phyloP scores from a whole-genome alignment of 495 filamentous ascomycete genomes.

The Podospora bellae-mahoneyi region DNA sequence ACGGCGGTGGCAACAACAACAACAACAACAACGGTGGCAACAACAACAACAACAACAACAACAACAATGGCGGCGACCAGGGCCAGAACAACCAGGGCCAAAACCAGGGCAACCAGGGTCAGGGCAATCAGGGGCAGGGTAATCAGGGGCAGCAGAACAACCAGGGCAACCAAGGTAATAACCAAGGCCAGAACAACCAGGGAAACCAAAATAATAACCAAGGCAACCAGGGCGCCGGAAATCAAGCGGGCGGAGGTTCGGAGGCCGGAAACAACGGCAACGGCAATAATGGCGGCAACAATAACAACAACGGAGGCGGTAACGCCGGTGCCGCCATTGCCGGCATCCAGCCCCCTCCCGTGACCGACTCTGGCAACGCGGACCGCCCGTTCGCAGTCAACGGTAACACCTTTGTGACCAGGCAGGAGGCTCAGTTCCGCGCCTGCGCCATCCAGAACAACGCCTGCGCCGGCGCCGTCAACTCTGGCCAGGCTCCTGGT shows the following conservation, averaged over 20 bases:
- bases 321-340: slow-evolving; percentile 24
- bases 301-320: slow-evolving; percentile 2
- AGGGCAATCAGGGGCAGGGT: slow-evolving; percentile 13
- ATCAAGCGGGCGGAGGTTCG: neutral
- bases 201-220: slow-evolving; percentile 15
- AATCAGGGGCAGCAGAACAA: slow-evolving; percentile 17
- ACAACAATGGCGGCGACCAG: slow-evolving; percentile 1
- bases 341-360: slow-evolving; percentile 35
- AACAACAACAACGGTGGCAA: slow-evolving; percentile 25
- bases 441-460: slow-evolving; percentile 51
- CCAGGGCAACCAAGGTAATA: slow-evolving; percentile 13
- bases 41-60: slow-evolving; percentile 22
- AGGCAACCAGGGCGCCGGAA: slow-evolving; percentile 11
- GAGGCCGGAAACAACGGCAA: slow-evolving; percentile 10
- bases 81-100: slow-evolving; percentile 21
- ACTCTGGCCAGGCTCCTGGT: slow-evolving; percentile 32
- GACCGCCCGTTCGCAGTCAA: slow-evolving; percentile 49
- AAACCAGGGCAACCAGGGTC: slow-evolving; percentile 23
- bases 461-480: slow-evolving; percentile 47
- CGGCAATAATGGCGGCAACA: slow-evolving; percentile 7
- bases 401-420: slow-evolving; percentile 49
- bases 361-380: slow-evolving; percentile 41
- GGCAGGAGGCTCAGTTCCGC: slow-evolving; percentile 41
- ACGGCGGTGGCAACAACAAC: slow-evolving; percentile 24
- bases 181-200: slow-evolving; percentile 15